phyloP scores from a whole-genome alignment of 495 filamentous ascomycete genomes.

The Hypoxylon intermedium region DNA sequence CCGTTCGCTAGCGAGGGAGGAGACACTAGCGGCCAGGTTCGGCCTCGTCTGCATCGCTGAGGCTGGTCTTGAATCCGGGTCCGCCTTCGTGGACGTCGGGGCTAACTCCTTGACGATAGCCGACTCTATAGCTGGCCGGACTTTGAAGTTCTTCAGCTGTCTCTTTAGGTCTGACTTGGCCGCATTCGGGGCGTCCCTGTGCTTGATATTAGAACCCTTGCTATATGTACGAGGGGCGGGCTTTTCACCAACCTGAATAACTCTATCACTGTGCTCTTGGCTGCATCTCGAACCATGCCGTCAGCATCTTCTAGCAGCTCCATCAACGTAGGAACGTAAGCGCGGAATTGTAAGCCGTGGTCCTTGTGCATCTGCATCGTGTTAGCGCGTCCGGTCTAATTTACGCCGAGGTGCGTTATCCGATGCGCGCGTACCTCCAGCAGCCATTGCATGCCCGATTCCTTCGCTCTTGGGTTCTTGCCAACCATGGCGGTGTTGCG shows the following conservation, averaged over 20 bases:
- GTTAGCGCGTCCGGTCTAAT: conserved; percentile 16
- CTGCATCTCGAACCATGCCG: conserved; percentile 79
- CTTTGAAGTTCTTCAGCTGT: conserved; percentile 77
- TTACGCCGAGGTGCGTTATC: background rate
- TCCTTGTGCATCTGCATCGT: conserved; percentile 74
- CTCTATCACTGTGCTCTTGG: conserved; percentile 81
- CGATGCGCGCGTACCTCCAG: conserved; percentile 59
- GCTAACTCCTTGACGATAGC: conserved; percentile 78
- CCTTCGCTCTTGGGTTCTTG: conserved; percentile 82
- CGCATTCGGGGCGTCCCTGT: conserved; percentile 74
- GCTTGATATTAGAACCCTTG: conserved; percentile 16
- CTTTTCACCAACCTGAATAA: conserved; percentile 72
- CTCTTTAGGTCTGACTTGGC: conserved; percentile 89
- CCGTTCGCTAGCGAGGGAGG: conserved; percentile 56
- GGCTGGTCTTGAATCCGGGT: conserved; percentile 52
- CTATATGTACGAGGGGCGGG: background rate
- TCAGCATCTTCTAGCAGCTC: conserved; percentile 89
- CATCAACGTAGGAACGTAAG: conserved; percentile 82
- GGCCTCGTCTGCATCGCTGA: conserved; percentile 53
- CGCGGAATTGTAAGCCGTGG: conserved; percentile 76
- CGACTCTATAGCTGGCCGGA: conserved; percentile 81
- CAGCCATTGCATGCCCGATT: conserved; percentile 84
- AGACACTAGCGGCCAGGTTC: conserved; percentile 57
- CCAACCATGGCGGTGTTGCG: conserved; percentile 78
- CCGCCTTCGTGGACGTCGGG: conserved; percentile 55